These are phyloP conservation scores for Aspergillus heteromorphus DNA, from an alignment of 495 filamentous ascomycete genomes.

Conservation along the genomic window DNA sequence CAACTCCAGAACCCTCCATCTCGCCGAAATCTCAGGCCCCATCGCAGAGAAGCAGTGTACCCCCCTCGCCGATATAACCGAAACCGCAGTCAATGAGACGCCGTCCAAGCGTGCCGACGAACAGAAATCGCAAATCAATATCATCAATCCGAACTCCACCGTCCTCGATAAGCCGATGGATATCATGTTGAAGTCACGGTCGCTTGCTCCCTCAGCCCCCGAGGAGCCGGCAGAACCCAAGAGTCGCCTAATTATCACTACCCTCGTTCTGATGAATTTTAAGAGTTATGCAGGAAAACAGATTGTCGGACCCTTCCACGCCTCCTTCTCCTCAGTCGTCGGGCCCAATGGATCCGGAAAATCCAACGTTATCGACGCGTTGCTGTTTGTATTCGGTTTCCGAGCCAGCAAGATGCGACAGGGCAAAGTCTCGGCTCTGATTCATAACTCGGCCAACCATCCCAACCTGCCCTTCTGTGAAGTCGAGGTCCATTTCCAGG, in stretches of 20 bases:
- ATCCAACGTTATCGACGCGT: constrained; percentile 96
- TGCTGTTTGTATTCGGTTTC: constrained; percentile 97
- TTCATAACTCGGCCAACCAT: constrained; percentile 87
- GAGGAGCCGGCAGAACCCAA: constrained; percentile 71
- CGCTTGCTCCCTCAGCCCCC: constrained; percentile 55
- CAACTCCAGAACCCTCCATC: constrained; percentile 53
- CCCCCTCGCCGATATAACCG: constrained; percentile 76
- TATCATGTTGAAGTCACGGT: constrained; percentile 83
- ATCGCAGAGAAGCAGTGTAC: constrained; percentile 44
- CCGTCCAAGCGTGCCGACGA: constrained; percentile 37
- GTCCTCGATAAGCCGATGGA: constrained; percentile 87
- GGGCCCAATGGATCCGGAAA: constrained; percentile 98
- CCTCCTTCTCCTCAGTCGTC: constrained; percentile 97
- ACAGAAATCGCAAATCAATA: constrained; percentile 48
- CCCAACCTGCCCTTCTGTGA: constrained; percentile 86
- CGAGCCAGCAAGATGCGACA: constrained; percentile 99
- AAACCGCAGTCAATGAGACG: constrained; percentile 58
- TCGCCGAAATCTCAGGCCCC: constrained; percentile 50
- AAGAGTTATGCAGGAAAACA: constrained; percentile 97
- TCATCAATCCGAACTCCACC: constrained; percentile 67
- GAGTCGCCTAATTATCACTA: constrained; percentile 82
- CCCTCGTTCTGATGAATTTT: constrained; percentile 88
- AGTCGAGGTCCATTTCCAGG: constrained; percentile 91
- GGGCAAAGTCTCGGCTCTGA: constrained; percentile 94
- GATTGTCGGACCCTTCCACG: constrained; percentile 93